Conservation (phyloP, 2,329 filamentous ascomycete species). For the Fusarium armeniacum region DNA sequence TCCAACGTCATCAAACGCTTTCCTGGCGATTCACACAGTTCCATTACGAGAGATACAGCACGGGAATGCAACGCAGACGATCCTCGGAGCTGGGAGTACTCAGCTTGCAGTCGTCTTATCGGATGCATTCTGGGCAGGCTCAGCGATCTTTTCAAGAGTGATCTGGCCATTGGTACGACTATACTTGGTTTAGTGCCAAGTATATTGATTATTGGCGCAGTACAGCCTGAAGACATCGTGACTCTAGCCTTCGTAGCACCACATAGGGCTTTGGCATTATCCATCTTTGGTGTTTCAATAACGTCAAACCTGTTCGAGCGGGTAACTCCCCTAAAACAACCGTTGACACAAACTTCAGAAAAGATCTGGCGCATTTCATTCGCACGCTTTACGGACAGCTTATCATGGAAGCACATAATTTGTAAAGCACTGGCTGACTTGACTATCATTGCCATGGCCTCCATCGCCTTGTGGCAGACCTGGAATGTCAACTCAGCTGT, state of each 20-base stretch:
- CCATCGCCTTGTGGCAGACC: neutral
- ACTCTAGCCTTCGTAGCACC: neutral
- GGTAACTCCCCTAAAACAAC: neutral
- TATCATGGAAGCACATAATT: neutral
- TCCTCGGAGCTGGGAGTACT: neutral
- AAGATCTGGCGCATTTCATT: neutral
- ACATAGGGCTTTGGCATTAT: neutral
- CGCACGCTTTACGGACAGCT: neutral
- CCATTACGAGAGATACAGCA: accelerated
- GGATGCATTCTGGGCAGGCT: neutral
- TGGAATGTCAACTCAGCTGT: neutral
- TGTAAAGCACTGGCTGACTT: neutral
- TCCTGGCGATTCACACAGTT: neutral
- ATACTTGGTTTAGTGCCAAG: neutral
- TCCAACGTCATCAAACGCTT: neutral
- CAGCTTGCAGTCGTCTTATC: neutral
- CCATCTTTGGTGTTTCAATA: neutral
- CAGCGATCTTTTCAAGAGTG: neutral
- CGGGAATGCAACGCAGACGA: neutral
- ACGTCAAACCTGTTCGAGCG: neutral
- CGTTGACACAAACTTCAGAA: neutral
- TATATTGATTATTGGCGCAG: neutral
- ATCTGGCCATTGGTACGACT: neutral
- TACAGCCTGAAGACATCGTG: neutral
- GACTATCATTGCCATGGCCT: neutral